Conservation (phyloP, 768 basidiomycete species). For the Kwoniella heveanensis region DNA sequence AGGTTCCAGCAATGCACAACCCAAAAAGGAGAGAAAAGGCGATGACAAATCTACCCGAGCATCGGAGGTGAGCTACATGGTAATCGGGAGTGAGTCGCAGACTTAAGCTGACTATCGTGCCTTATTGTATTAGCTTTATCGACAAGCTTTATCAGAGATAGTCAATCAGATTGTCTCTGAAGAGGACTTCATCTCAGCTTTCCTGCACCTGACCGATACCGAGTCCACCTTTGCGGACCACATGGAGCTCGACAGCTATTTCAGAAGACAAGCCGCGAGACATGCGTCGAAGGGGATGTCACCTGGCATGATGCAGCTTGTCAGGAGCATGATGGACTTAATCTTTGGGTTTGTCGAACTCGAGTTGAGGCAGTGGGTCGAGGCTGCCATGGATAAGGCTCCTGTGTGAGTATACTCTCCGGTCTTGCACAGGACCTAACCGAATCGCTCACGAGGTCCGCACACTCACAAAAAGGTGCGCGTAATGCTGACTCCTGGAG, state of each 20-base stretch:
- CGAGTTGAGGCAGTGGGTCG: conserved; percentile 83
- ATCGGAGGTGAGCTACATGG: conserved; percentile 65
- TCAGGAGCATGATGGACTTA: conserved; percentile 86
- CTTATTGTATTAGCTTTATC: conserved; percentile 84
- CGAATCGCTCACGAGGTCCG: no score
- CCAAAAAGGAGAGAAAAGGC: conserved; percentile 63
- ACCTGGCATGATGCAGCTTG: conserved; percentile 71
- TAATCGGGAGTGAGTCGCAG: no score
- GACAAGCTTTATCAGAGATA: conserved; percentile 69
- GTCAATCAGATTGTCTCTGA: conserved; percentile 75
- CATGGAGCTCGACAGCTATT: conserved; percentile 90
- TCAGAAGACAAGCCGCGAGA: conserved; percentile 84
- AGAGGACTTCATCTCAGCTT: conserved; percentile 84
- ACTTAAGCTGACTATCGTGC: no score
- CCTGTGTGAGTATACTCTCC: conserved; percentile 73
- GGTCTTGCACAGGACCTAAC: no score
- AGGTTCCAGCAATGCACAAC: conserved; percentile 59
- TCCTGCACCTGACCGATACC: conserved; percentile 86
- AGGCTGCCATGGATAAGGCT: conserved; percentile 73
- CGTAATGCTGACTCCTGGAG: no score
- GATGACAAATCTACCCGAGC: conserved; percentile 70
- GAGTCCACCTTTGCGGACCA: conserved; percentile 93
- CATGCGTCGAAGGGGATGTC: conserved; percentile 63
- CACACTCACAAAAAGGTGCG: no score
- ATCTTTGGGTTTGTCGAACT: conserved; percentile 89